Conservation (phyloP, 306 rosid genomes). For the Dryas drummondii region DNA sequence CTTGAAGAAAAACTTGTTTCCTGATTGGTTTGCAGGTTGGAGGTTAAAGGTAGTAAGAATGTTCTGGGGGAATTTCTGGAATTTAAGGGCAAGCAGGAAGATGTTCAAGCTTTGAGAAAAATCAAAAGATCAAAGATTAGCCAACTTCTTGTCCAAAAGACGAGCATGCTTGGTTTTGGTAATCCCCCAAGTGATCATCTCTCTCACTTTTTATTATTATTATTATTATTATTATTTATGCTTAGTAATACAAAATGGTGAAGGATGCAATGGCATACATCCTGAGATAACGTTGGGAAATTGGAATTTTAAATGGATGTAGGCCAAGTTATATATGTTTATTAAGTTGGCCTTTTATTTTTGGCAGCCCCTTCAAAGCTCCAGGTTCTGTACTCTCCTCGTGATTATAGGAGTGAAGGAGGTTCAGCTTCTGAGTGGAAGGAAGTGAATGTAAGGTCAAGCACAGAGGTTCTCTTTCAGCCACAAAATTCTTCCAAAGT, state of each 20-base stretch:
- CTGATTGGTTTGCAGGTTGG: conserved; percentile 56
- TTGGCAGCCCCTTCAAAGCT: conserved; percentile 79
- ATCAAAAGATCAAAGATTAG: conserved; percentile 83
- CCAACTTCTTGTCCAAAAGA: conserved; percentile 62
- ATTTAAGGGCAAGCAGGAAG: conserved; percentile 87
- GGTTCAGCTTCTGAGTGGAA: conserved; percentile 62
- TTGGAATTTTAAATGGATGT: neutral
- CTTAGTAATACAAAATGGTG: neutral
- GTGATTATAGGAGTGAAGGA: conserved; percentile 77
- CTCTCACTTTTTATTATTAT: neutral
- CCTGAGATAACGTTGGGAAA: neutral
- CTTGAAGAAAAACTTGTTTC: conserved; percentile 8
- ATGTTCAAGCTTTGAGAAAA: conserved; percentile 53
- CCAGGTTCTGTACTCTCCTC: conserved; percentile 64
- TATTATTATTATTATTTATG: conserved; percentile 3
- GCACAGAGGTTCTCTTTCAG: conserved; percentile 75
- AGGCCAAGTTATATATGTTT: neutral
- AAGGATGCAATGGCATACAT: neutral
- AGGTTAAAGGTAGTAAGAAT: conserved; percentile 70
- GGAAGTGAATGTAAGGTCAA: conserved; percentile 72
- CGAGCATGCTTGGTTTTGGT: conserved; percentile 96
- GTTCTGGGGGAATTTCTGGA: conserved; percentile 87
- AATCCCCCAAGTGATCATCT: conserved; percentile 31
- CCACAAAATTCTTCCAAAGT: conserved; percentile 51
- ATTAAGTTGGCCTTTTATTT: conserved; percentile 13